Conservation (phyloP, 306 rosid genomes). For the Prunus salicina region DNA sequence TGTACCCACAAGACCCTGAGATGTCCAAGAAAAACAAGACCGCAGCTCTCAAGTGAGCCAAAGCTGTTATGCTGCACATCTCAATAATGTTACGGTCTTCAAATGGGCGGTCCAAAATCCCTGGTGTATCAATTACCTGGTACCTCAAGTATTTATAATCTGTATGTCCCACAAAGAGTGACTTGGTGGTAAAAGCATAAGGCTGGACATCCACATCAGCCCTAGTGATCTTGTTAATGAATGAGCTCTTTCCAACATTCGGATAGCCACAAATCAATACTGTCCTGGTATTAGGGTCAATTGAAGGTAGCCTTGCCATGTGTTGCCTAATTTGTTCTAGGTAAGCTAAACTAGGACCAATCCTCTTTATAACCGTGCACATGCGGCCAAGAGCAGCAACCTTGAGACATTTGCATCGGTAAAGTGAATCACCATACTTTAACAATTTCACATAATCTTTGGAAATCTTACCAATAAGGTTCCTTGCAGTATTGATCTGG, state of each 20-base stretch:
- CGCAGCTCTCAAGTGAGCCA: constrained; percentile 88
- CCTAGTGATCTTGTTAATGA: constrained; percentile 81
- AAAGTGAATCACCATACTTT: constrained; percentile 85
- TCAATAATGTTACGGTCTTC: constrained; percentile 89
- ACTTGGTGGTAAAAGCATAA: constrained; percentile 88
- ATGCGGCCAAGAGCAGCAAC: constrained; percentile 93
- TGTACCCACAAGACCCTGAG: constrained; percentile 90
- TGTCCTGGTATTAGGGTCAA: constrained; percentile 80
- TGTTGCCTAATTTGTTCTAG: constrained; percentile 87
- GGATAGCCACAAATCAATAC: constrained; percentile 87
- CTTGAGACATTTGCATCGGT: constrained; percentile 74
- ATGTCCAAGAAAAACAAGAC: constrained; percentile 83
- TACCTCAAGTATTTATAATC: constrained; percentile 83
- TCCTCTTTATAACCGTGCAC: constrained; percentile 87
- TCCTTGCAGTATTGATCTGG: constrained; percentile 82
- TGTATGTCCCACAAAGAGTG: constrained; percentile 85
- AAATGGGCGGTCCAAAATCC: constrained; percentile 89
- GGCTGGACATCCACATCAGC: constrained; percentile 96
- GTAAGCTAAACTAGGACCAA: constrained; percentile 88
- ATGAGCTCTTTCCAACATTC: constrained; percentile 88
- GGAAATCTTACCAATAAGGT: constrained; percentile 69
- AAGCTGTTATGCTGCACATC: constrained; percentile 94
- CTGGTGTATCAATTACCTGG: constrained; percentile 89
- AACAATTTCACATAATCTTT: constrained; percentile 75
- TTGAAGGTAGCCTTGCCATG: constrained; percentile 88